Evolutionary conservation across 1,139 yeast species (phyloP), one percentile per base, ranked within the genome.

Genomic region (Ogataea hybrid): DNA sequence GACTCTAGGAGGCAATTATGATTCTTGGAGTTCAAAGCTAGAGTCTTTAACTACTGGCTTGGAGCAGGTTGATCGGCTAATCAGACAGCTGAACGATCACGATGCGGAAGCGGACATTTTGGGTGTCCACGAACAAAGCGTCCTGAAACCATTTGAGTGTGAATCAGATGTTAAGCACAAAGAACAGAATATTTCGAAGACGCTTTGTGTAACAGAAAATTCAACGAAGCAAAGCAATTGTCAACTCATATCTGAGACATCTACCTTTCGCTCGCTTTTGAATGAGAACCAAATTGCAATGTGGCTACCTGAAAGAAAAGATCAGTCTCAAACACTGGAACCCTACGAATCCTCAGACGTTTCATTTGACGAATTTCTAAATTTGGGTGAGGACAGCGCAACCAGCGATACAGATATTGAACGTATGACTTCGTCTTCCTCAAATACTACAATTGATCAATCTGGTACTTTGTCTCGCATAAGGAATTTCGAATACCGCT

Each of bases 51-150:
- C 54, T 12, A 57, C 59, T 6, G 61, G 60, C n/a, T 44, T 53
- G 21, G 59, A 56, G 37, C 53, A 53, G 17, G 61, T 57, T 35
- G 61, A 57, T 42, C 48, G 54, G 22, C 48, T 57, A 32, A 56
- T 57, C 15, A 50, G 46, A 16, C 61, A 55, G 33, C 41, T 54
- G 20, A 46, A 47, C 6, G 37, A 43, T 23, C 18, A 39, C 6
- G 42, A 32, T 31, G 25, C 39, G 18, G 53, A 50, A 15, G 49
- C 44, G 28, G 52, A 52, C 39, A 43, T 50, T 23, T 25, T 45
- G 18, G 42, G 35, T 30, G 30, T 39, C 22, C 23, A 45, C 28
- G 52, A 49, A 25, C 47, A 47, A 18, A 30, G 41, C 17, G 15
- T 41, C 8, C 9, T 43, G 11, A 38, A 29, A 25, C 14, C 28